Conservation (phyloP, 176 grass and related monocot genomes). For the Hordeum vulgare region MorexV3_pseudomolecules_assembly NC_058518.1:386730741-386731240, state of each 20-base stretch:
- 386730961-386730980: not conserved
- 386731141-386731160: not conserved
- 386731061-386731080: not conserved
- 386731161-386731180: not conserved
- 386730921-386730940: not conserved
- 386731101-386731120: not conserved
- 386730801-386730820: not conserved
- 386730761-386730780: not conserved
- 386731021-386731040: not conserved
- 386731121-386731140: not conserved
- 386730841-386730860: not conserved
- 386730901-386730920: not conserved
- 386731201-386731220: not conserved
- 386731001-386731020: not conserved
- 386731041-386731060: not conserved
- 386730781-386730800: not conserved
- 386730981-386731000: not conserved
- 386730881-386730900: not conserved
- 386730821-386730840: not conserved
- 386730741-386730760: not conserved
- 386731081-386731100: not conserved
- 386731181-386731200: not conserved
- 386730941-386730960: not conserved
- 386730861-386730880: not conserved
- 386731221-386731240: not conserved